These are phyloP conservation scores for Macrolepiota albuminosa DNA, from an alignment of 768 basidiomycete species.

Conservation along the genomic window DNA sequence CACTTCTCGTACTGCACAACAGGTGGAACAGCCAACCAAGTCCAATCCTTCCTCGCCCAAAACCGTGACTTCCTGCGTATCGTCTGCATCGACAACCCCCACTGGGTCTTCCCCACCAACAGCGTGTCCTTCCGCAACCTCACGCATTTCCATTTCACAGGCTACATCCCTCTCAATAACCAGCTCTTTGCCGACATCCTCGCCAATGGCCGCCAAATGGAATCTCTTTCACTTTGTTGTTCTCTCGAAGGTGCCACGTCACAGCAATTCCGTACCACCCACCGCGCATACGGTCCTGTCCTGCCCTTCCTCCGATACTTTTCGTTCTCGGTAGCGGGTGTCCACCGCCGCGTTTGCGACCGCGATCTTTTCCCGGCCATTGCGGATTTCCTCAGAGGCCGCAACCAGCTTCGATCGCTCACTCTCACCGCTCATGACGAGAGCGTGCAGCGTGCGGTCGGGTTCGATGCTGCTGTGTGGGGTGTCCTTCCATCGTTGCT, in stretches of 20 bases:
- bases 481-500: slow-evolving; percentile 60
- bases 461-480: slow-evolving; percentile 69
- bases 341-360: slow-evolving; percentile 43
- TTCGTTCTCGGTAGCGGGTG: slow-evolving; percentile 42
- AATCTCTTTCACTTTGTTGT: slow-evolving; percentile 52
- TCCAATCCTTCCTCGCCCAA: slow-evolving; percentile 46
- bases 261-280: slow-evolving; percentile 40
- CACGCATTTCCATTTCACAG: slow-evolving; percentile 57
- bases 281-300: slow-evolving; percentile 18
- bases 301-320: slow-evolving; percentile 68
- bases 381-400: slow-evolving; percentile 58
- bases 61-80: slow-evolving; percentile 50
- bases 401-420: slow-evolving; percentile 47
- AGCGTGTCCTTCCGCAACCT: slow-evolving; percentile 57
- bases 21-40: slow-evolving; percentile 31
- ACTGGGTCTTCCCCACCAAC: slow-evolving; percentile 54
- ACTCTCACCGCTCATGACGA: slow-evolving; percentile 45
- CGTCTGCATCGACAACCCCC: slow-evolving; percentile 47
- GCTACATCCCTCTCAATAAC: slow-evolving; percentile 45
- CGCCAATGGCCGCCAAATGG: slow-evolving; percentile 55
- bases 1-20: slow-evolving; percentile 54
- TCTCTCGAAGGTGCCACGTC: slow-evolving; percentile 49
- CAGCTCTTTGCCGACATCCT: slow-evolving; percentile 58
- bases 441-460: slow-evolving; percentile 42
- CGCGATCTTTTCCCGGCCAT: slow-evolving; percentile 66